Evolutionary conservation across 2,329 filamentous ascomycete species (phyloP).

Genomic region (Fusarium irregulare): DNA sequence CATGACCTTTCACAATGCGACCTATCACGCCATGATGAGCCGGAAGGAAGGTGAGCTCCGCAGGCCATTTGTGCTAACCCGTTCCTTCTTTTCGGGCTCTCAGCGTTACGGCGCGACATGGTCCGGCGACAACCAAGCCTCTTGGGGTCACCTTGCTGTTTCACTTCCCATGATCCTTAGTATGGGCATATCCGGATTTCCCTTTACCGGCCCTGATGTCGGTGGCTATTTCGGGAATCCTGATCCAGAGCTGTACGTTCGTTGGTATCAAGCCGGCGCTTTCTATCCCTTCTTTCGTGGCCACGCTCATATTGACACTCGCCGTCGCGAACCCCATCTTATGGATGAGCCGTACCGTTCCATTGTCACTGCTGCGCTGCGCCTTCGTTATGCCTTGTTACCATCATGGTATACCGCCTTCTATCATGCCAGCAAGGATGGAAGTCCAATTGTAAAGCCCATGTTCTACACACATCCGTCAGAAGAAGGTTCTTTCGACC

Average conservation of each 20-base stretch:
- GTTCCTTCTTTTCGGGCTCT: constrained; percentile 90
- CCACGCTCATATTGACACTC: constrained; percentile 96
- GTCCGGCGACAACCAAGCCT: constrained; percentile 97
- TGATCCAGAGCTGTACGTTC: constrained; percentile 86
- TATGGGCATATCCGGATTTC: constrained; percentile 91
- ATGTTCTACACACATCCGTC: constrained; percentile 92
- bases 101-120: constrained; percentile 96
- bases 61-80: constrained; percentile 91
- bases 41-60: constrained; percentile 87
- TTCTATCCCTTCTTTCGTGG: constrained; percentile 99
- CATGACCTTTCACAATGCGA: constrained; percentile 96
- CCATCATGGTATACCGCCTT: constrained; percentile 98
- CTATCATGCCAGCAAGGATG: constrained; percentile 86
- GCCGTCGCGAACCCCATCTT: constrained; percentile 92
- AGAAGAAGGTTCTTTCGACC: constrained; percentile 85
- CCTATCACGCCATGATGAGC: constrained; percentile 83
- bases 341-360: constrained; percentile 83
- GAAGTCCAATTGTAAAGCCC: constrained; percentile 87
- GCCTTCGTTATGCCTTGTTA: constrained; percentile 87
- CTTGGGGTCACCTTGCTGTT: constrained; percentile 89
- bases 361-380: constrained; percentile 88
- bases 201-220: constrained; percentile 94
- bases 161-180: constrained; percentile 94
- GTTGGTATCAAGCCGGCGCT: constrained; percentile 96
- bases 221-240: constrained; percentile 99